Evolutionary conservation across 352 stramenopile genomes (phyloP).

Genomic region (Discostella stelligera): DNA sequence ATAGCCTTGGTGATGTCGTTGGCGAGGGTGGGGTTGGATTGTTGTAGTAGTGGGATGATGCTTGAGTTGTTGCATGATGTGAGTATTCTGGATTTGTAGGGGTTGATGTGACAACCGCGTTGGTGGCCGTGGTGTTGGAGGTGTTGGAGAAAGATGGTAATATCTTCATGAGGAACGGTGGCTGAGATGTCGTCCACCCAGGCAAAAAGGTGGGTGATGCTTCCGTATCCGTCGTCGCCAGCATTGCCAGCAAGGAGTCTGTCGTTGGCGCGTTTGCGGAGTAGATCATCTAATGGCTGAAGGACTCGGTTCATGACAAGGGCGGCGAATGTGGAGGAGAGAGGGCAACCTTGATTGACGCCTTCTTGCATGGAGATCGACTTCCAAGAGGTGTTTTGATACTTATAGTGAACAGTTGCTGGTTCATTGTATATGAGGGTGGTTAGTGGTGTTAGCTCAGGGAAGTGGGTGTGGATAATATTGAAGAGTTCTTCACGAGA

Average conservation of each 20-base stretch:
- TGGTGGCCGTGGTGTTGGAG: background rate
- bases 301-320: constrained; percentile 23
- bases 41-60: background rate
- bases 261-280: background rate
- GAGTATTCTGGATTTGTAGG: constrained; percentile 4
- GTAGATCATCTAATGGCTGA: background rate
- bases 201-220: constrained; percentile 19
- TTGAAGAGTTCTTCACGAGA: too few species aligned
- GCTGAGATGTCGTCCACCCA: background rate
- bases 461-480: background rate
- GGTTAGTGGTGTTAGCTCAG: background rate
- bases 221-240: constrained; percentile 14
- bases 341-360: constrained; percentile 32
- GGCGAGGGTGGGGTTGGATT: background rate
- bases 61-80: background rate
- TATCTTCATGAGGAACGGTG: constrained; percentile 11
- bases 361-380: constrained; percentile 23
- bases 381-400: constrained; percentile 18
- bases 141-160: constrained; percentile 12
- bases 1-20: background rate
- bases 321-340: constrained; percentile 24
- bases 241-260: background rate
- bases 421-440: background rate
- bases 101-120: constrained; percentile 13
- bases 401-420: constrained; percentile 16